phyloP scores from a whole-genome alignment of 2,329 filamentous ascomycete genomes.

The Zymoseptoria crescenta region DNA sequence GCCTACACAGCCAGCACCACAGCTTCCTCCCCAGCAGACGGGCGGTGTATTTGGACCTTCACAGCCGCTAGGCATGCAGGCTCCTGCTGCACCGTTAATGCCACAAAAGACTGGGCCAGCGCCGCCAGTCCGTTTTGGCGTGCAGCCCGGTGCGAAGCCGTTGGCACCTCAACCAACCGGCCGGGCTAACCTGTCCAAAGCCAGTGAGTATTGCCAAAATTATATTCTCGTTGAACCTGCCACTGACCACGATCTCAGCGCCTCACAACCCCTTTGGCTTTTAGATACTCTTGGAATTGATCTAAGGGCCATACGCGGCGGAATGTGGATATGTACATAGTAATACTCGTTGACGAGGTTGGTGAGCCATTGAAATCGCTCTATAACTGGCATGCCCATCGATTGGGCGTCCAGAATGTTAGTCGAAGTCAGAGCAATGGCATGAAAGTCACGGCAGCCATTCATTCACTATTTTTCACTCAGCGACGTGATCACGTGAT shows the following conservation, averaged over 20 bases:
- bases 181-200: slow-evolving; percentile 82
- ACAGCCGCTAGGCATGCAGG: slow-evolving; percentile 17
- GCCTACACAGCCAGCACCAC: slow-evolving; percentile 40
- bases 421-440: too few species aligned
- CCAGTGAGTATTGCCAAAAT: slow-evolving; percentile 63
- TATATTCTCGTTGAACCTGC: not conserved
- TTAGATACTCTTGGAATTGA: slow-evolving; percentile 26
- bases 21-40: slow-evolving; percentile 50
- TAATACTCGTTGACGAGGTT: slow-evolving; percentile 7
- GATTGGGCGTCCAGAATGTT: not conserved
- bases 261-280: slow-evolving; percentile 66
- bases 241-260: slow-evolving; percentile 36
- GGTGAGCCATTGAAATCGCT: slow-evolving; percentile 5
- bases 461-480: not conserved
- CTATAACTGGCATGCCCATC: not conserved
- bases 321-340: slow-evolving; percentile 17
- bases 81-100: slow-evolving; percentile 52
- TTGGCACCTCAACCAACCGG: slow-evolving; percentile 81
- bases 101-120: slow-evolving; percentile 79
- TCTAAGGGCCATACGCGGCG: slow-evolving; percentile 5
- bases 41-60: slow-evolving; percentile 31
- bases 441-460: too few species aligned
- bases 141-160: slow-evolving; percentile 64
- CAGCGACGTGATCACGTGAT: not conserved
- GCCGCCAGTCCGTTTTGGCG: slow-evolving; percentile 82